A percentile compares a stretch with the other conserved stretches of the same genome.
Conservation (phyloP, 345 rosid species). For the Odontarrhena argentea region DNA sequence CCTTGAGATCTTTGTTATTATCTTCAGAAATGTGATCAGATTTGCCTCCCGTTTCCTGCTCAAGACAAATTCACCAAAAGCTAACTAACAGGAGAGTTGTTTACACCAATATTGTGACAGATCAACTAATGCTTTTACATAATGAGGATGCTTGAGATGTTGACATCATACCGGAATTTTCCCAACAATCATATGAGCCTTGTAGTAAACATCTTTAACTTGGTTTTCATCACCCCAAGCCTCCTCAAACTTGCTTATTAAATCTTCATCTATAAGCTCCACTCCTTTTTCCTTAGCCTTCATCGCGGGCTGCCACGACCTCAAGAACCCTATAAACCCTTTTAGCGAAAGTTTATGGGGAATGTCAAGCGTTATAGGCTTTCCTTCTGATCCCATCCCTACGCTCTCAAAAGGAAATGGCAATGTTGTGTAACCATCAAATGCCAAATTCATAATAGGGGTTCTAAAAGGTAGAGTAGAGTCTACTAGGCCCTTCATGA, state of each 20-base stretch:
- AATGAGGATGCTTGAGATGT: neutral
- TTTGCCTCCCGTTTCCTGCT: constrained; percentile 24
- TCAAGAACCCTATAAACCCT: constrained; percentile 50
- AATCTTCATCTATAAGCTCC: constrained; percentile 52
- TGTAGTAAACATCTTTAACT: constrained; percentile 50
- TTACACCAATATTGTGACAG: neutral
- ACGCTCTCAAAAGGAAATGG: constrained; percentile 61
- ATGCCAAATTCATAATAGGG: constrained; percentile 37
- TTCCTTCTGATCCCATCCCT: constrained; percentile 59
- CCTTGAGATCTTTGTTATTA: constrained; percentile 20
- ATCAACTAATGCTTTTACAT: neutral
- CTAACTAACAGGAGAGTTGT: neutral
- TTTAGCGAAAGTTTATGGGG: constrained; percentile 53
- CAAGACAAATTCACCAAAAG: constrained; percentile 3
- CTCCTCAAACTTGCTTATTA: constrained; percentile 47
- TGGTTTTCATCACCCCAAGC: constrained; percentile 61
- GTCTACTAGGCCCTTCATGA: constrained; percentile 51
- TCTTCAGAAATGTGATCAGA: constrained; percentile 22
- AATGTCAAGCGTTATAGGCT: constrained; percentile 53
- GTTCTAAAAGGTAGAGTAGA: constrained; percentile 58
- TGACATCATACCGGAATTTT: constrained; percentile 30
- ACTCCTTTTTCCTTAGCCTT: constrained; percentile 65
- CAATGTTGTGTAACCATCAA: constrained; percentile 51
- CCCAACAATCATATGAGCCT: constrained; percentile 74
- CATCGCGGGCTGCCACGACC: constrained; percentile 51